Base-by-base conservation (phyloP, 176 grass and related monocot genomes). In the Oryza coarctata region DNA sequence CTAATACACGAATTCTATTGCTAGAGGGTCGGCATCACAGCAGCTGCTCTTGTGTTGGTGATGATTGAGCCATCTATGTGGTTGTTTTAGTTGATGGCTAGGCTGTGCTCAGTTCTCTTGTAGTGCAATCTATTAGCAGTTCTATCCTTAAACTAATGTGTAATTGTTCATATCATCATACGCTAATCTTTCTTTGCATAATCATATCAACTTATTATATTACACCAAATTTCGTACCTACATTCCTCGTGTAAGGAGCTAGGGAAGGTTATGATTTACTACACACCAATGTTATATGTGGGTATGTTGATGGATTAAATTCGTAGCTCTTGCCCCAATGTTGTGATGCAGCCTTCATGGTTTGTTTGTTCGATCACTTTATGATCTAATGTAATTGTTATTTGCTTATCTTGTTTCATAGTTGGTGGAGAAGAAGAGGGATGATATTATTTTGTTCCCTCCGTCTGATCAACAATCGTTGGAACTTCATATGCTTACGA, bases 401-500 rank as follows among this genome's bases (percentile, higher is more conserved):
- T 79, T 58, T 77, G 33, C 32, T 22, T 58, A 33, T 33, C 1
- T 80, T 50, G 68, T 67, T 68, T 77, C 20, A 12, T 82, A 99
- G 96, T 80, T 99, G 68, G 85, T 78, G 26, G 85, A 77, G 60
- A 90, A 94, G 75, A 99, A 93, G 87, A 94, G 91, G 83, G 96
- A 95, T 31, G 89, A 88, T 79, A 90, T 99, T 76, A 84, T 94
- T 67, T 79, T 99, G 27, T 85, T 99, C 77, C 80, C 93, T 81
- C 89, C 93, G 75, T 85, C 92, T 20, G 96, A 99, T 93, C 85
- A 82, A 65, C 86, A 94, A 39, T 93, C 93, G 5, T 81, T 94
- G 80, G 96, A 99, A 79, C 86, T 95, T 93, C 96, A 95, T 77
- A 95, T 99, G 96, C 80, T 95, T 63, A 95, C 93, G 41, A 95